Base-by-base conservation (phyloP, 768 basidiomycete species). In the Lentinula detonsa region DNA sequence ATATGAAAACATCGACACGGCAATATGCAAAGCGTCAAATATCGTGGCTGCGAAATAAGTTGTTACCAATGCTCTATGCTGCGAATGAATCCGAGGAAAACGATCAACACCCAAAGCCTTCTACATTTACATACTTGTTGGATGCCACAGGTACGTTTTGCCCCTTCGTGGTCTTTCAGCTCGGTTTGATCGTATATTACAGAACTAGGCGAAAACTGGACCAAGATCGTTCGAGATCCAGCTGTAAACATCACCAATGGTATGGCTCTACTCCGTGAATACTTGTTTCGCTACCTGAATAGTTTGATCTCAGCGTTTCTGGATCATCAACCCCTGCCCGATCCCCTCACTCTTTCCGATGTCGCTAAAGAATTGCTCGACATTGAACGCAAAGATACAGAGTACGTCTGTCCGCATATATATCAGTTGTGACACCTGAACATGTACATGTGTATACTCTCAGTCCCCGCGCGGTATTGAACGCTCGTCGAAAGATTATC, bases 11-110 rank as follows among this genome's bases (percentile, higher is more conserved):
- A 0, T 87, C 90, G 0, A 99, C 95, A 7, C 78, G 90, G 21
- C 89, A 94, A 72, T 99, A 98, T 70, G 93, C 97, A 0, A 93
- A 90, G 69, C 79, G 88, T 42, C 97, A 99, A 71, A 79, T 95
- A 45, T 85, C 88, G 39, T 99, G 97, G 97, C 87, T 98, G 51
- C 81, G 85, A 42, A 93, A 93, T 69, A 96, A 97, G 72, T 73
- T 98, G 13, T 71, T 97, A 39, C 95, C 95, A 2, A 86, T 83
- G 3, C 74, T 88, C 13, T 69, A 79, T 37, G 75, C 78, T 10
- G 79, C 83, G 8, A 83, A 85, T 59, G 64, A 67, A 9, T 65
- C 74, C 18, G 73, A 71, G 8, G 13, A 23, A 23, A 18, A 18
- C 4, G 16, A 7, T 40, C 11, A 21, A 5, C 61, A 61, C 53